These are phyloP conservation scores for Royoungia palumana DNA, from an alignment of 768 basidiomycete species.

Conservation along the genomic window DNA sequence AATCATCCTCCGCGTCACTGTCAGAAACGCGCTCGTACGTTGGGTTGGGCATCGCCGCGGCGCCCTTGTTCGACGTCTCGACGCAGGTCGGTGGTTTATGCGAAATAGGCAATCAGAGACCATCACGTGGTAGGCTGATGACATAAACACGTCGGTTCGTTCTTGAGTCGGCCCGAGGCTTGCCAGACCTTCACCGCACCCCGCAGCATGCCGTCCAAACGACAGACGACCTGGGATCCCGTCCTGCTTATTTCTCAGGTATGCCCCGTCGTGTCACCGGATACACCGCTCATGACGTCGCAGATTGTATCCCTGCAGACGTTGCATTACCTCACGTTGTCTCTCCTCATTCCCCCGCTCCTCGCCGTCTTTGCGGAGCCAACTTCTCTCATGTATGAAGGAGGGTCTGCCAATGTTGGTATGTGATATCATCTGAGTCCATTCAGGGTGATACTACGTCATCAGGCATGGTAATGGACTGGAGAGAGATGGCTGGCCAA, in stretches of 20 bases:
- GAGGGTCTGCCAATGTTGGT: constrained; percentile 79
- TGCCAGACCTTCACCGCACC: constrained; percentile 1
- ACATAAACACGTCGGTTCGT: too few relatives aligned
- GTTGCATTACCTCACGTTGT: constrained; percentile 88
- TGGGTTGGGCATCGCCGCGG: constrained; percentile 24
- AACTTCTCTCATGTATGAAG: constrained; percentile 67
- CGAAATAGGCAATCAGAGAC: constrained; percentile 8
- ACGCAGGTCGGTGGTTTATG: background rate
- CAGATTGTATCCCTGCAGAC: constrained; percentile 94
- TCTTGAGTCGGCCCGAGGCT: too few relatives aligned
- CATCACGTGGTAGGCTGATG: constrained; percentile 8
- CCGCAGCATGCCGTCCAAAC: constrained; percentile 34
- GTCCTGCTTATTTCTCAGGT: constrained; percentile 84
- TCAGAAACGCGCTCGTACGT: constrained; percentile 31
- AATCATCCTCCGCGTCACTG: constrained; percentile 24
- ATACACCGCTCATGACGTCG: background rate
- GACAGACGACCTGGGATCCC: constrained; percentile 80
- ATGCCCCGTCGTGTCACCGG: constrained; percentile 9
- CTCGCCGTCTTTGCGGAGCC: constrained; percentile 73
- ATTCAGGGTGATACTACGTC: constrained; percentile 2
- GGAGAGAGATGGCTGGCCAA: constrained; percentile 90
- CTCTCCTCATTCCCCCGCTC: constrained; percentile 76
- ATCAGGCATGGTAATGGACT: constrained; percentile 91
- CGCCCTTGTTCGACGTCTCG: background rate
- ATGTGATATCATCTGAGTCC: constrained; percentile 24